phyloP scores from a whole-genome alignment of 306 rosid species.

The Cucurbita argyrosperma region DNA sequence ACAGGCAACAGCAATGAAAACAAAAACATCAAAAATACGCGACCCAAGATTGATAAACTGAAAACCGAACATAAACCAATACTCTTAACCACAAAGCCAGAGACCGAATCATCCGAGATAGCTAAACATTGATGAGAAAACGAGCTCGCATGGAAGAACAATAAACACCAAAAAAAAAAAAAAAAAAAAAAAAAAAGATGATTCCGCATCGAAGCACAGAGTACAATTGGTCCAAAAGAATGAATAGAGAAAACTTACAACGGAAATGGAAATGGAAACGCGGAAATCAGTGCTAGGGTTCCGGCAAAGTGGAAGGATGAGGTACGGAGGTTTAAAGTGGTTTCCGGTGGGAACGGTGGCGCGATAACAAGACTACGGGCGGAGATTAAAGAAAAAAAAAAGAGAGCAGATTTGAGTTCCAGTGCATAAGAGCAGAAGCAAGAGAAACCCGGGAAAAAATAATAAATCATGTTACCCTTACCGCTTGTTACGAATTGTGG shows the following conservation, averaged over 20 bases:
- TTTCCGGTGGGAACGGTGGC: slow-evolving; percentile 1
- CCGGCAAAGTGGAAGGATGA: background rate
- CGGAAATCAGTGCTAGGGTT: background rate
- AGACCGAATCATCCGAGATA: background rate
- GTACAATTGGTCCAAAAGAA: background rate
- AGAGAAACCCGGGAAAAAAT: background rate
- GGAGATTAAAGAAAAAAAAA: background rate
- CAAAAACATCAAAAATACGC: background rate
- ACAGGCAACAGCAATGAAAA: background rate
- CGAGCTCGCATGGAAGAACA: background rate
- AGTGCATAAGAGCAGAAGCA: background rate
- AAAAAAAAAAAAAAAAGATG: background rate
- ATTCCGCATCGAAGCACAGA: background rate
- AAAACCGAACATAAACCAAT: background rate
- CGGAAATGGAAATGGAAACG: background rate
- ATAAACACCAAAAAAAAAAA: background rate
- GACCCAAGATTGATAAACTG: background rate
- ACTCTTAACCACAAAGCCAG: background rate
- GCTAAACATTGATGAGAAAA: background rate
- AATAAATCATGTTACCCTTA: background rate
- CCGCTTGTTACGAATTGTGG: background rate
- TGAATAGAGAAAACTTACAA: background rate
- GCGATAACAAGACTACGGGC: background rate
- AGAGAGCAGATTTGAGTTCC: background rate
- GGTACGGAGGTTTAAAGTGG: background rate